phyloP scores from a whole-genome alignment of 176 grass and related monocot genomes.

The Canna indica region DNA sequence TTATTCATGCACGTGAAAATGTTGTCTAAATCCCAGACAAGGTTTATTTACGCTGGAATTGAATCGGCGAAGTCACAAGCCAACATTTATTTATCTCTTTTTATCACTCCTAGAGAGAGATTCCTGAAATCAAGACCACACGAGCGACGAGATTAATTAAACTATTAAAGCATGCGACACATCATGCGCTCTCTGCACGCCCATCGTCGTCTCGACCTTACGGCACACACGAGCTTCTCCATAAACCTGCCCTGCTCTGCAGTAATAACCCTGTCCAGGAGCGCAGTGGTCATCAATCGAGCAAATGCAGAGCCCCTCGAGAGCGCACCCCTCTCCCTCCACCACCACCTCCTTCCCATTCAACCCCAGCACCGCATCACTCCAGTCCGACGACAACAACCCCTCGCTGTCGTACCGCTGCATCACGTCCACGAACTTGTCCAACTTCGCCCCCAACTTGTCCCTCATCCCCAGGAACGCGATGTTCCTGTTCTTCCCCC shows the following conservation, averaged over 20 bases:
- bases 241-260: slow-evolving; percentile 33
- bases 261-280: slow-evolving; percentile 26
- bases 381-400: slow-evolving; percentile 67
- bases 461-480: slow-evolving; percentile 24
- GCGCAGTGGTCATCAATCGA: slow-evolving; percentile 30
- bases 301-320: slow-evolving; percentile 53
- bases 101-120: no score
- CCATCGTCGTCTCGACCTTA: no score
- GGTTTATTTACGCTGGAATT: no score
- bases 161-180: no score
- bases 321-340: slow-evolving; percentile 33
- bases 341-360: slow-evolving; percentile 17
- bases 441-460: slow-evolving; percentile 13
- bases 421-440: slow-evolving; percentile 35
- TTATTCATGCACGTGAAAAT: no score
- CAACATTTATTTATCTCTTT: no score
- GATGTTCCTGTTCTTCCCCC: slow-evolving; percentile 60
- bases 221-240: slow-evolving; percentile 37
- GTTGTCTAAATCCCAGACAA: no score
- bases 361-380: slow-evolving; percentile 47
- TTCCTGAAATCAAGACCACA: no score
- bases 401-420: slow-evolving; percentile 30
- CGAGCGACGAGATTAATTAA: no score
- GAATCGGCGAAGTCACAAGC: no score
- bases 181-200: no score